These are phyloP conservation scores for Larix kaempferi DNA, from an alignment of 75 land plant genomes.

Conservation along the genomic window DNA sequence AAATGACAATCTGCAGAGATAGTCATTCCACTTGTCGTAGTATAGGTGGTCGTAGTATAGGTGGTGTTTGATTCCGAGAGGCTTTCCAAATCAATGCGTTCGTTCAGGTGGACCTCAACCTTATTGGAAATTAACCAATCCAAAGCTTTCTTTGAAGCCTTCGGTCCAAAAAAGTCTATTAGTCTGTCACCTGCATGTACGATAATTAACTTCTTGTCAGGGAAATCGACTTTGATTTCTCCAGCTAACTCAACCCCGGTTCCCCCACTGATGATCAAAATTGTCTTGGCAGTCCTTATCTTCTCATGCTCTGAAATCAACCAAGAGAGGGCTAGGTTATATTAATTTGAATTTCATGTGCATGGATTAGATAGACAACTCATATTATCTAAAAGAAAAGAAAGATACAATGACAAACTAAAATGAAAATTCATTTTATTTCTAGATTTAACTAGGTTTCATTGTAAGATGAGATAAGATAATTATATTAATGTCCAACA, in stretches of 20 bases:
- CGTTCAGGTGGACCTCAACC: slow-evolving; percentile 68
- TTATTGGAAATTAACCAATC: slow-evolving; percentile 70
- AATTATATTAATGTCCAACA: too few species aligned
- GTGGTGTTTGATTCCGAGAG: slow-evolving; percentile 22
- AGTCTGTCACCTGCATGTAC: slow-evolving; percentile 68
- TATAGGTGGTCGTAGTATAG: slow-evolving; percentile 37
- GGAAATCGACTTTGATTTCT: slow-evolving; percentile 75
- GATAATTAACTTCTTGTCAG: slow-evolving; percentile 71
- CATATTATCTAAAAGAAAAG: too few species aligned
- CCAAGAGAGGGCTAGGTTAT: not conserved
- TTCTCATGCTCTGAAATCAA: slow-evolving; percentile 27
- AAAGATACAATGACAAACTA: too few species aligned
- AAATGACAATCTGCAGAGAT: slow-evolving; percentile 62
- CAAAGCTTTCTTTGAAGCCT: slow-evolving; percentile 64
- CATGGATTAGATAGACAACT: not conserved
- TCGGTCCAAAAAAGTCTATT: slow-evolving; percentile 68
- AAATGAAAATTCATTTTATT: too few species aligned
- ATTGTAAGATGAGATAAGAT: too few species aligned
- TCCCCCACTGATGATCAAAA: slow-evolving; percentile 87
- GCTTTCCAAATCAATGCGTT: slow-evolving; percentile 34
- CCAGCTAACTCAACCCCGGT: slow-evolving; percentile 91
- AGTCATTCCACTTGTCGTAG: slow-evolving; percentile 47
- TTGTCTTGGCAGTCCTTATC: slow-evolving; percentile 35
- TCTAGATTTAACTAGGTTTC: too few species aligned
- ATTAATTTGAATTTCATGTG: not conserved